phyloP scores from a whole-genome alignment of 2,329 filamentous ascomycete species.

The Thielaviopsis populi region DNA sequence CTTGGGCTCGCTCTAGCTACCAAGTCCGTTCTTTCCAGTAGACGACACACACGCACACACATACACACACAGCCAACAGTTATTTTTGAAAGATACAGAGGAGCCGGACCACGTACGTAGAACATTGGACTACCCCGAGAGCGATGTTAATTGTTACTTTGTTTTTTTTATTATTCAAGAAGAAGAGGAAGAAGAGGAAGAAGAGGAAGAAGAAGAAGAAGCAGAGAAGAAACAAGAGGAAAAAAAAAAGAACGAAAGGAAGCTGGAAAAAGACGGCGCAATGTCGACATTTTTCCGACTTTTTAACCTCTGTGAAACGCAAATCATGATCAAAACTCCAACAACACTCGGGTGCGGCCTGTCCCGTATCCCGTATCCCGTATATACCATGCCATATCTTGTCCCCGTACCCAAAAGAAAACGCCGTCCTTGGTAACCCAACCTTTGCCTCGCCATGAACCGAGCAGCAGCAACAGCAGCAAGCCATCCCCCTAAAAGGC shows the following conservation, averaged over 20 bases:
- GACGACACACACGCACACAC: slow-evolving; percentile 16
- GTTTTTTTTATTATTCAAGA: not conserved
- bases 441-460: not conserved
- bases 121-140: not conserved
- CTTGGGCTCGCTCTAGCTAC: slow-evolving; percentile 32
- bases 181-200: too few species aligned
- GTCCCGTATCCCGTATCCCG: not conserved
- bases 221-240: not conserved
- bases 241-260: not conserved
- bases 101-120: slow-evolving; percentile 3
- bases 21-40: slow-evolving; percentile 49
- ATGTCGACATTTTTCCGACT: not conserved
- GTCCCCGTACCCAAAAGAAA: slow-evolving; percentile 1
- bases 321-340: not conserved
- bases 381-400: not conserved
- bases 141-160: slow-evolving; percentile 6
- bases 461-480: not conserved
- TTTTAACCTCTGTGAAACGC: not conserved
- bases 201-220: not conserved
- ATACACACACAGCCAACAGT: slow-evolving; percentile 16
- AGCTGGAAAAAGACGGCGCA: not conserved
- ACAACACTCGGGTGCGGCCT: not conserved
- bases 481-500: too few species aligned
- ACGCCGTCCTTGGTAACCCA: not conserved
- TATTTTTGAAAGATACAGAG: slow-evolving; percentile 19